Evolutionary conservation across 1,284 basidiomycete species (phyloP), one percentile per base, ranked within the genome.

Genomic region (Mycena sp.): DNA sequence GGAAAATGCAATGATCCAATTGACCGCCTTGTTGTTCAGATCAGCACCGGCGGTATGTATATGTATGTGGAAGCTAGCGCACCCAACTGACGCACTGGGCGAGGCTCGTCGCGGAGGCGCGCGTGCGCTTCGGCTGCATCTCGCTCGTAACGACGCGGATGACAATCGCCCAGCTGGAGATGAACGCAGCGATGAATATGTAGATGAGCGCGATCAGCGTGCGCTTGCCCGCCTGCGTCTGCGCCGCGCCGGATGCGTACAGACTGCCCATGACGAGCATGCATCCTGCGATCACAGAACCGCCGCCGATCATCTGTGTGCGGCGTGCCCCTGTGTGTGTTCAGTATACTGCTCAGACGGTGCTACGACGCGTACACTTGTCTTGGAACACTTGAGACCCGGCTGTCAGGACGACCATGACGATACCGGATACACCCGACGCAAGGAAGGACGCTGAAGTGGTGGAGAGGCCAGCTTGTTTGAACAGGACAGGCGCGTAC

Each of bases 401-500:
- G 52, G 82, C 76, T 10, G 83, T 84, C 55, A 77, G 76, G 14
- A 73, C 75, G n/a, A 86, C 65, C 61, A 80, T 82, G 38, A 84
- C 70, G 44, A 86, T 73, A 37, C 84, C 85, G 3, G 83, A 83
- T 11, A 86, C 77, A 7, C 84, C 85, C 7, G 83, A 83, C 0
- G 85, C 83, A 26, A 86, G 73, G 72, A 86, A 85, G 0, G 83
- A 79, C 9, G 83, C 78, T 37, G 78, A 78, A 37, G 74, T 75
- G 0, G n/a, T 78, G 6, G 79, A 78, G n/a, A 86, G 76, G 30
- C 83, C 81, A 2, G 83, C 83, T 70, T 85, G 84, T 5, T 78
- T 71, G 69, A 87, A 87, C 17, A 86, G 72, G 3, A 82, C 75
- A 0, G 85, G 85, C 0, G 83, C 84, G 62, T 83, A 86, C 72